Evolutionary conservation across 1,139 yeast genomes (phyloP).

Genomic region (Suhomyces bolitotheri): DNA sequence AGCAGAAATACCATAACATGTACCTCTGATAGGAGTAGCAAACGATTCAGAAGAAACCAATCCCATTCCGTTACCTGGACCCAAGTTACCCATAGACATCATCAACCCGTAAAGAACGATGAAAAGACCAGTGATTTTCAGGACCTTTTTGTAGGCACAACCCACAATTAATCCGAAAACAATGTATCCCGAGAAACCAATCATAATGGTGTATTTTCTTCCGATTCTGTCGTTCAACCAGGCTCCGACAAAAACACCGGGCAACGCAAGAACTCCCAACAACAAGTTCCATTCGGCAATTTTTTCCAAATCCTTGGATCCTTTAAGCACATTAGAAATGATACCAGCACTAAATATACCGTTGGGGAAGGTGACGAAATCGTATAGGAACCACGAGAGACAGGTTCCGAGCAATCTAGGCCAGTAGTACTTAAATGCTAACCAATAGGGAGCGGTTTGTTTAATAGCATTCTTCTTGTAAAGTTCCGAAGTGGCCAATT

Average conservation of each 20-base stretch:
- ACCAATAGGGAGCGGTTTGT: conserved; percentile 51
- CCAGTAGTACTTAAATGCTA: conserved; percentile 58
- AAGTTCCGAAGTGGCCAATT: conserved; percentile 66
- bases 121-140: conserved; percentile 53
- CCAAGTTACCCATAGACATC: conserved; percentile 64
- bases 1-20: conserved; percentile 52
- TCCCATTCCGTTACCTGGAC: conserved; percentile 79
- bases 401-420: conserved; percentile 54
- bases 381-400: conserved; percentile 64
- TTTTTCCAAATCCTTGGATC: conserved; percentile 37
- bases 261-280: conserved; percentile 52
- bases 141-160: conserved; percentile 49
- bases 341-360: conserved; percentile 59
- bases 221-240: conserved; percentile 54
- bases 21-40: conserved; percentile 77
- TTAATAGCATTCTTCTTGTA: conserved; percentile 55
- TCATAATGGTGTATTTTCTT: conserved; percentile 56
- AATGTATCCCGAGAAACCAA: conserved; percentile 59
- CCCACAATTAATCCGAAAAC: conserved; percentile 64
- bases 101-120: conserved; percentile 60
- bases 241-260: conserved; percentile 63
- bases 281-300: conserved; percentile 62
- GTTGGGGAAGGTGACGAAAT: conserved; percentile 65
- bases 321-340: conserved; percentile 45
- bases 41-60: conserved; percentile 65